Evolutionary conservation across 2,329 filamentous ascomycete species (phyloP), one percentile per base, ranked within the genome.

Genomic region (Verticillium alfalfae): DNA sequence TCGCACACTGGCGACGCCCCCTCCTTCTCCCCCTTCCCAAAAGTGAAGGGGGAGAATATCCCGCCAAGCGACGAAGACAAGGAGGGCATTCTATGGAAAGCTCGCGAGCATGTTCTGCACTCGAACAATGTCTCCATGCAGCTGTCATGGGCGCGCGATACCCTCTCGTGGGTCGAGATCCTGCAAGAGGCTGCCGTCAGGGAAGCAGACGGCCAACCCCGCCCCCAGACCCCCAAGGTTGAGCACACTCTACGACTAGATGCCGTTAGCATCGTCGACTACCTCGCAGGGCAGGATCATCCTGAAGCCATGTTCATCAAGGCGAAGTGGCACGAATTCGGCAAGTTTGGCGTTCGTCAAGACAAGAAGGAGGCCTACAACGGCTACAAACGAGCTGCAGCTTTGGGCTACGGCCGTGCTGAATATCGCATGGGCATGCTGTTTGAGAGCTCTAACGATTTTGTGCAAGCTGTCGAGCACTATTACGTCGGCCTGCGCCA

Each of bases 371-470:
- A 97, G 77, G 94, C 95, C 8, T 98, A 96, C 73, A 79, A 88
- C 64, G 91, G 90, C 69, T 99, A 98, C 77, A 87, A 88, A 65
- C 84, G 89, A 69, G 91, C 95, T n/a, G 90, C 92, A 36, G 90
- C 93, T 68, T 88, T 91, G 68, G 92, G 92, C 62, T 96, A 93
- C 76, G 87, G 89, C 26, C 84, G 95, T 68, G 93, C 95, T 22
- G 92, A 98, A 75, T 99, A 99, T 75, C 88, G 95, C 56, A 96
- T 99, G 78, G 95, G 95, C 65, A 99, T 98, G 94, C 90, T 97
- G 62, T 98, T 93, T 73, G 95, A 99, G 77, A 93, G 91, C 73
- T 94, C 93, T 5, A 96, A 96, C 71, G 94, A 99, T 70, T 89
- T 93, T 63, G 84, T 88, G 65, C 97, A 96, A 74, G 95, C 95